These are phyloP conservation scores for Lentinus tigrinus DNA, from an alignment of 768 basidiomycete species.

Conservation along the genomic window DNA sequence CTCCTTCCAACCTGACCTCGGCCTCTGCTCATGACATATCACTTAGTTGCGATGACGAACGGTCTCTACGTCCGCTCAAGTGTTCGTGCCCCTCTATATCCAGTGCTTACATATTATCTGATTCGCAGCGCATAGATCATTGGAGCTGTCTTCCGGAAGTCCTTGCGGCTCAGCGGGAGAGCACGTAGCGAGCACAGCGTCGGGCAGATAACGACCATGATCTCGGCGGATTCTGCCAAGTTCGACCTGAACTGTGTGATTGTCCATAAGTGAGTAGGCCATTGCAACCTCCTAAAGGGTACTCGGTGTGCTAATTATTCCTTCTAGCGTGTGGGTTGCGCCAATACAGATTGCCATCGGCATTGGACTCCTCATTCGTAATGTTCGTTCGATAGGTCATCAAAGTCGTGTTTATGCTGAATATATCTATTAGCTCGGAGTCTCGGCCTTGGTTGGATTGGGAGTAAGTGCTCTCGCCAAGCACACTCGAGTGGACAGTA, in stretches of 20 bases:
- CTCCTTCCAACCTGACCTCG: neutral
- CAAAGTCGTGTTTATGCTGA: neutral
- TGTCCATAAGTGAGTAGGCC: constrained; percentile 29
- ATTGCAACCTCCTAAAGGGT: neutral
- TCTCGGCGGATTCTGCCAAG: constrained; percentile 60
- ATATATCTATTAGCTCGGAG: neutral
- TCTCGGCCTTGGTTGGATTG: constrained; percentile 10
- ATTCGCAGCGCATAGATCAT: constrained; percentile 29
- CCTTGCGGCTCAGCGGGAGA: constrained; percentile 61
- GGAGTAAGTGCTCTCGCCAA: neutral
- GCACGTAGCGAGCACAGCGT: constrained; percentile 57
- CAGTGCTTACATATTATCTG: neutral
- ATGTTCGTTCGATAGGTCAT: constrained; percentile 34
- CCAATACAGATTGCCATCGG: constrained; percentile 64
- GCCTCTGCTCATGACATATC: neutral
- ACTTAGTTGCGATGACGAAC: constrained; percentile 42
- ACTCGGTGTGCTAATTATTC: neutral
- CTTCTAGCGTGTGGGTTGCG: constrained; percentile 51
- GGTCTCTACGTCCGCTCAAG: constrained; percentile 49
- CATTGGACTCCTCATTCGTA: constrained; percentile 59
- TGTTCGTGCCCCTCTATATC: constrained; percentile 31
- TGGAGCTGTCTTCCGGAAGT: constrained; percentile 60
- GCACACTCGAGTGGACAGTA: neutral
- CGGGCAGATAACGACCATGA: constrained; percentile 70
- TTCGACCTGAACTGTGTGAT: constrained; percentile 48